Evolutionary conservation across 192 early-diverging fungal species (phyloP).

Genomic region (Backusella parvicylindrica): DNA sequence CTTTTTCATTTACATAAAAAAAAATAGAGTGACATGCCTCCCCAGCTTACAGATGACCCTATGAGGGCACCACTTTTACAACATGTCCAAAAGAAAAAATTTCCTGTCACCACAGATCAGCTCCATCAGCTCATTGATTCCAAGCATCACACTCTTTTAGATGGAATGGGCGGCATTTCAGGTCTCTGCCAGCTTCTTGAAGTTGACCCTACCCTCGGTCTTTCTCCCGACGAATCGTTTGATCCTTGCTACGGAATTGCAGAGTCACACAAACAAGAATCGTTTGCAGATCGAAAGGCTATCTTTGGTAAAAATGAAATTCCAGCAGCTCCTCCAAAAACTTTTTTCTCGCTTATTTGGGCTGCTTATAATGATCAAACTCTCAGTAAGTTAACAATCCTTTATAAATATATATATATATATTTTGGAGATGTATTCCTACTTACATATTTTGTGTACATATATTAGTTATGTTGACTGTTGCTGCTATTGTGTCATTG

Average conservation of each 20-base stretch:
- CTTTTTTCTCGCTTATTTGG: conserved; percentile 54
- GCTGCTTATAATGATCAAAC: conserved; percentile 71
- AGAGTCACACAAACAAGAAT: background rate
- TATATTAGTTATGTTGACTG: conserved; percentile 69
- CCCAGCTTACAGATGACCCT: background rate
- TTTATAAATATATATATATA: background rate
- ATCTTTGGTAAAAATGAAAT: conserved; percentile 51
- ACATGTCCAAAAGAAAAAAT: background rate
- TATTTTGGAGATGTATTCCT: background rate
- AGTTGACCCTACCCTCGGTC: conserved; percentile 61
- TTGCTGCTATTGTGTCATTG: conserved; percentile 77
- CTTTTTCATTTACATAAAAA: background rate
- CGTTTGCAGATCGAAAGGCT: conserved; percentile 39
- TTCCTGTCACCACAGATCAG: conserved; percentile 3
- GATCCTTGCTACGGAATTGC: conserved; percentile 20
- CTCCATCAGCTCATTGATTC: conserved; percentile 54
- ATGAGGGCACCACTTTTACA: conserved; percentile 9
- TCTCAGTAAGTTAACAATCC: conserved; percentile 40
- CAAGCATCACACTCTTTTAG: conserved; percentile 55
- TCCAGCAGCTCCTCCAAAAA: conserved; percentile 48
- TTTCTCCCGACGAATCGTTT: conserved; percentile 44
- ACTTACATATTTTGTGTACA: background rate
- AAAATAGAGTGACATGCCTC: conserved; percentile 5
- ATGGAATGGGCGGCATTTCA: conserved; percentile 53
- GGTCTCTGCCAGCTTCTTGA: conserved; percentile 54